Percentiles rank a stretch among this genome's conserved stretches.
phyloP scores from a whole-genome alignment of 1,284 basidiomycete genomes.

The Uromyces viciae-fabae region DNA sequence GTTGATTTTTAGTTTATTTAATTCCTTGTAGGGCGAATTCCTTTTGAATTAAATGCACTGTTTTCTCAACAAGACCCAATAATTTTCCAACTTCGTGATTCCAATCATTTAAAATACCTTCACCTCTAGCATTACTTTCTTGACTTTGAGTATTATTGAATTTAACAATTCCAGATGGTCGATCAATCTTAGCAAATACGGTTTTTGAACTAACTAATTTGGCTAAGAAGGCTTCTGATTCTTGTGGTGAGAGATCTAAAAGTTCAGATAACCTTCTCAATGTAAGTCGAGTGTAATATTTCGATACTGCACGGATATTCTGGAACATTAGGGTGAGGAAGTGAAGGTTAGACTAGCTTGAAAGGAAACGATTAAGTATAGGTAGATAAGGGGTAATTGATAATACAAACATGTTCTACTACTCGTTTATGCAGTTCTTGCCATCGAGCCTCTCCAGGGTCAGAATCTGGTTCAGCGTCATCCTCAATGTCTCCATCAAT shows the following conservation, averaged over 20 bases:
- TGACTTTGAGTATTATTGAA: conserved; percentile 68
- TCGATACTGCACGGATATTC: conserved; percentile 91
- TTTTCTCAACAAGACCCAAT: conserved; percentile 56
- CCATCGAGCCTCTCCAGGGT: conserved; percentile 73
- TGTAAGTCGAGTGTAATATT: conserved; percentile 93
- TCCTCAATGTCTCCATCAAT: conserved; percentile 50
- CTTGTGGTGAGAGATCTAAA: conserved; percentile 74
- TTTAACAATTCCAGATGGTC: conserved; percentile 80
- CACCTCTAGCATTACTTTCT: conserved; percentile 65
- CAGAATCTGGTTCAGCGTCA: conserved; percentile 50
- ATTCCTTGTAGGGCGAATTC: conserved; percentile 47
- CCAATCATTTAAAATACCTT: conserved; percentile 87
- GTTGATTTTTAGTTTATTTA: conserved; percentile 13
- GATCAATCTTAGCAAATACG: conserved; percentile 88
- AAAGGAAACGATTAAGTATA: too few species aligned
- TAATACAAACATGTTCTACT: conserved; percentile 84
- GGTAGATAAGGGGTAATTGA: background rate
- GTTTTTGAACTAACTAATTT: conserved; percentile 85
- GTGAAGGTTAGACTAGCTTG: too few species aligned
- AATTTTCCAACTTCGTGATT: conserved; percentile 89
- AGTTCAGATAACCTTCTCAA: conserved; percentile 76
- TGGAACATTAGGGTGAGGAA: conserved; percentile 57
- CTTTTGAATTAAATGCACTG: conserved; percentile 60
- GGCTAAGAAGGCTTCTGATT: conserved; percentile 83
- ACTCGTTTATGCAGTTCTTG: conserved; percentile 92